phyloP scores from a whole-genome alignment of 2,329 filamentous ascomycete species.

The Bimuria novae-zelandiae region DNA sequence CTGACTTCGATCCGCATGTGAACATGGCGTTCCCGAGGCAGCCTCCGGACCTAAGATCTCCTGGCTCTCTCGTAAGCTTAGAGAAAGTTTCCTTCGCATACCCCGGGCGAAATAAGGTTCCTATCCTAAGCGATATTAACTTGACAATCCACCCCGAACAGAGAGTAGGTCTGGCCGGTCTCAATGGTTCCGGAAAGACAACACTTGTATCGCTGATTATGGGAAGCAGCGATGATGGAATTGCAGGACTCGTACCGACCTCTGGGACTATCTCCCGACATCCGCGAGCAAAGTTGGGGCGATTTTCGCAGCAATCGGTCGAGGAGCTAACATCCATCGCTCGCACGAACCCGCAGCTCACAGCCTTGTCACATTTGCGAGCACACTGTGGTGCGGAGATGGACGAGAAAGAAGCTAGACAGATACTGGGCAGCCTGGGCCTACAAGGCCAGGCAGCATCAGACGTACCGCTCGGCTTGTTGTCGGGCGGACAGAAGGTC shows the following conservation, averaged over 20 bases:
- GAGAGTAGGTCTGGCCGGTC: conserved; percentile 73
- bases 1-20: conserved; percentile 60
- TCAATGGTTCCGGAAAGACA: conserved; percentile 83
- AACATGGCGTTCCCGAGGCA: conserved; percentile 64
- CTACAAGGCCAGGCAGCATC: conserved; percentile 72
- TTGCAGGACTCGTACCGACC: conserved; percentile 54
- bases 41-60: conserved; percentile 73
- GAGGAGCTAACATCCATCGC: conserved; percentile 67
- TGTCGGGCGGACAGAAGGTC: conserved; percentile 77
- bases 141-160: conserved; percentile 75
- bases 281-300: conserved; percentile 70
- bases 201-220: conserved; percentile 75
- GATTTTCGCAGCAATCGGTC: conserved; percentile 81
- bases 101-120: conserved; percentile 45
- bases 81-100: conserved; percentile 74
- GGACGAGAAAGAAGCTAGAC: conserved; percentile 70
- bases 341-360: conserved; percentile 57
- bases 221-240: conserved; percentile 45
- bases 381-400: conserved; percentile 58
- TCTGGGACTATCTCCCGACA: conserved; percentile 68
- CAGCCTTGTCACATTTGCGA: conserved; percentile 67
- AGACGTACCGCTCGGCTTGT: conserved; percentile 71
- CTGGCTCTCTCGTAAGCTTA: conserved; percentile 72
- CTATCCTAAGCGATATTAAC: conserved; percentile 65
- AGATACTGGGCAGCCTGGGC: conserved; percentile 69